phyloP scores from a whole-genome alignment of 2,329 filamentous ascomycete species.

The Alternaria sp. region DNA sequence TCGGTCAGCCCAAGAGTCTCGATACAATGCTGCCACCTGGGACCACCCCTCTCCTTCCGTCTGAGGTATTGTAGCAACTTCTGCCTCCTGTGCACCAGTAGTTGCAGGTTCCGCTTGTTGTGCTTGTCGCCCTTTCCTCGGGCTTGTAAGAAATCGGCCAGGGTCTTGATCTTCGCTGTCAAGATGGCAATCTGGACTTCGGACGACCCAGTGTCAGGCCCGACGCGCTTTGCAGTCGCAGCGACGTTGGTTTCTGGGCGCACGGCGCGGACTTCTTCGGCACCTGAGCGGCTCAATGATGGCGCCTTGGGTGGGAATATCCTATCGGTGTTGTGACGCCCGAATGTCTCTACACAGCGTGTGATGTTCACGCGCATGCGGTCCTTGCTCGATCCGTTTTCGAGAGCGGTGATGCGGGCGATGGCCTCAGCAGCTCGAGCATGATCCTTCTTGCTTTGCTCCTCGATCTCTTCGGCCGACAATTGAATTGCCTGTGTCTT shows the following conservation, averaged over 20 bases:
- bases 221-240: conserved; percentile 65
- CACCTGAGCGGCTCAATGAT: conserved; percentile 54
- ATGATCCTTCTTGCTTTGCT: conserved; percentile 55
- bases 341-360: conserved; percentile 85
- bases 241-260: conserved; percentile 52
- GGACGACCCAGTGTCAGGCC: conserved; percentile 90
- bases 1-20: conserved; percentile 84
- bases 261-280: conserved; percentile 49
- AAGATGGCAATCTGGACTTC: conserved; percentile 98
- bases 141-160: conserved; percentile 74
- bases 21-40: conserved; percentile 86
- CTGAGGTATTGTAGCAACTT: conserved; percentile 87
- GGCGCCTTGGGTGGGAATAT: conserved; percentile 66
- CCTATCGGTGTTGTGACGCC: conserved; percentile 85
- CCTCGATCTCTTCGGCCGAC: conserved; percentile 30
- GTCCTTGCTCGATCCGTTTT: conserved; percentile 79
- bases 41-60: conserved; percentile 86
- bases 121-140: conserved; percentile 85
- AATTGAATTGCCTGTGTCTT: conserved; percentile 9
- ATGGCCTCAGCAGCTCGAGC: conserved; percentile 76
- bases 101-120: conserved; percentile 87
- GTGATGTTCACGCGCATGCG: conserved; percentile 80
- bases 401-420: conserved; percentile 76
- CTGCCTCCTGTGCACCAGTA: conserved; percentile 87
- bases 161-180: conserved; percentile 87